Conservation (phyloP, 2,329 filamentous ascomycete species). For the Podosphaera xanthii region DNA sequence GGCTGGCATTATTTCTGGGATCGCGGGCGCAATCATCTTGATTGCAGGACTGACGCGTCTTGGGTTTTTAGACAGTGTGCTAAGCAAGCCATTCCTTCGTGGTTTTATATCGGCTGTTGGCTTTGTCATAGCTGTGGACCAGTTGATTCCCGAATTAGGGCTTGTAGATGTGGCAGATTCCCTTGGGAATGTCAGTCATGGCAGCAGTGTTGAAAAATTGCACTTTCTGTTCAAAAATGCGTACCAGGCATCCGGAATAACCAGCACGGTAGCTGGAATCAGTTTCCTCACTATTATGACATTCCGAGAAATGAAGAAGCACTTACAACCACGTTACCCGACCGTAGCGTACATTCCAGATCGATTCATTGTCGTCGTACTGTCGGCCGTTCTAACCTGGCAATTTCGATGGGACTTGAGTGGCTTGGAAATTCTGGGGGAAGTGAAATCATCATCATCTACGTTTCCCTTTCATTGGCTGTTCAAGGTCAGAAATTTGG, state of each 20-base stretch:
- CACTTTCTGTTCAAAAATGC: constrained; percentile 52
- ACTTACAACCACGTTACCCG: constrained; percentile 56
- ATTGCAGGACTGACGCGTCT: constrained; percentile 64
- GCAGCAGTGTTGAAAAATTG: constrained; percentile 70
- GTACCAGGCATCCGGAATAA: constrained; percentile 46
- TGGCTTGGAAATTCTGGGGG: constrained; percentile 65
- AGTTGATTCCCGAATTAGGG: constrained; percentile 77
- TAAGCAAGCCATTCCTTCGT: constrained; percentile 75
- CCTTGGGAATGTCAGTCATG: constrained; percentile 44
- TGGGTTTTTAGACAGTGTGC: constrained; percentile 82
- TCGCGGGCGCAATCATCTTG: constrained; percentile 76
- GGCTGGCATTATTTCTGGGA: constrained; percentile 67
- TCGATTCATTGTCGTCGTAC: constrained; percentile 68
- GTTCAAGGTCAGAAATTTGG: constrained; percentile 52
- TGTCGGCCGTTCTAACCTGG: constrained; percentile 64
- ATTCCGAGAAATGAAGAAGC: constrained; percentile 53
- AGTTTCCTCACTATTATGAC: constrained; percentile 72
- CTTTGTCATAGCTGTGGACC: constrained; percentile 87
- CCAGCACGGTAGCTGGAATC: constrained; percentile 49
- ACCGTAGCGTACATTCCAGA: constrained; percentile 76
- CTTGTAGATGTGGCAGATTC: constrained; percentile 42
- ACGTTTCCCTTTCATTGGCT: constrained; percentile 69
- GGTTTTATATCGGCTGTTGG: constrained; percentile 96
- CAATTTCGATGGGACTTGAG: constrained; percentile 52
- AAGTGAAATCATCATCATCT: constrained; percentile 52